Evolutionary conservation across 73 alveolate species (phyloP), one percentile per base, ranked within the genome.

Genomic region (Uronychia setigera): DNA sequence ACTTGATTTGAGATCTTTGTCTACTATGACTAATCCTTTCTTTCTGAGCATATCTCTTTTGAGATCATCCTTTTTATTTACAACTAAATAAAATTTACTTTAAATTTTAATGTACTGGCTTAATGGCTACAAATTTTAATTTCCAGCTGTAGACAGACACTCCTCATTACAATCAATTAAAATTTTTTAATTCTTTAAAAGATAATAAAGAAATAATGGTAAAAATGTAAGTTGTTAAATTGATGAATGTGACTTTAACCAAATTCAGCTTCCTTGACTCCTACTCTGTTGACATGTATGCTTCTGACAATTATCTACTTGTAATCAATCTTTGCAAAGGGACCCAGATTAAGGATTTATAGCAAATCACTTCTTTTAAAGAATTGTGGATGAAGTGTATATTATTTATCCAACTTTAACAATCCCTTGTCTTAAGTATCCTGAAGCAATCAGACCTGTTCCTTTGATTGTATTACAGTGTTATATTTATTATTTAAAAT

Each of bases 21-120:
- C 98, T n/a, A 97, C 92, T 30, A 94, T 88, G 32, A 94, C 96
- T 97, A 95, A 90, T 19, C 99, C 99, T 88, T 98, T 98, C 88
- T 97, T 97, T 5, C 67, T 5, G 19, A 46, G 67, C 67, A 46
- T 46, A 11, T 46, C n/a, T 11, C 67, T 5, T 19, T 46, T 46
- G n/a, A 46, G 19, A 5, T 46, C 67, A 19, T 46, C 67, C 67
- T 46, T 46, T 19, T 46, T 46, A 46, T 46, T 46, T 46, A 46
- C 67, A 19, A 46, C n/a, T n/a, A n/a, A n/a, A n/a, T n/a, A n/a
- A n/a, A n/a, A n/a, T n/a, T n/a, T n/a, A n/a, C n/a, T n/a, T n/a
- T n/a, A n/a, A n/a, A n/a, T n/a, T n/a, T n/a, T n/a, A n/a, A n/a
- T n/a, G n/a, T n/a, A n/a, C n/a, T n/a, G n/a, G 67, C 67, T 46